Evolutionary conservation across 169 alveolate species (phyloP), one percentile per base, ranked within the genome.

Genomic region (Ichthyophthirius multifiliis): DNA sequence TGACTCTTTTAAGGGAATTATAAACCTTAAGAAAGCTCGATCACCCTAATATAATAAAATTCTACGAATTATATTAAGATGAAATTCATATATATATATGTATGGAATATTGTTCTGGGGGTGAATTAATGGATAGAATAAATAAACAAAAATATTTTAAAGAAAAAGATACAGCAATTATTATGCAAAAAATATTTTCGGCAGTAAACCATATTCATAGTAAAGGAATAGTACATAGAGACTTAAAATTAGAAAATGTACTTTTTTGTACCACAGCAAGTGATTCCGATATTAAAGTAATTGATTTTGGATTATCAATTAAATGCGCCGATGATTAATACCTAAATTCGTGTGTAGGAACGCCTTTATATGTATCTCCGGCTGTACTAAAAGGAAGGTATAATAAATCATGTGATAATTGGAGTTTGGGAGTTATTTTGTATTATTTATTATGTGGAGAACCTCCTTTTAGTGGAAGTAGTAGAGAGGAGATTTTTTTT

Each of bases 371-470:
- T 81, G 90, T 88, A 4, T 84, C 89, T n/a, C 93, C 93, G 27
- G 93, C 83, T 35, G 83, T 88, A 0, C 20, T 88, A 12, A 63
- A 76, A 18, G 90, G 86, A 63, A 75, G 48, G 39, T 84, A 89
- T 9, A 41, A 31, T 43, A 84, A 73, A 41, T 73, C 87, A 83
- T 90, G 95, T 55, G 97, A 93, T 74, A 82, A 85, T 13, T 93
- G 97, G 95, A 83, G 93, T 47, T 71, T 89, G 5, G 97, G 97
- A 7, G 95, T 92, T 27, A 83, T 93, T 3, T 41, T 89, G 73
- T 88, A 90, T 82, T 89, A 88, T 65, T 55, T 92, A n/a, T 65
- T 93, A 5, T 82, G 87, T 20, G 97, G 97, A 1, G 71, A 73
- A 6, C 94, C 91, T 1, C 97, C 97, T 34, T 93, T 93, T 74